Base-by-base conservation (phyloP, 2,329 filamentous ascomycete genomes). In the Chrysoporthe puriensis region DNA sequence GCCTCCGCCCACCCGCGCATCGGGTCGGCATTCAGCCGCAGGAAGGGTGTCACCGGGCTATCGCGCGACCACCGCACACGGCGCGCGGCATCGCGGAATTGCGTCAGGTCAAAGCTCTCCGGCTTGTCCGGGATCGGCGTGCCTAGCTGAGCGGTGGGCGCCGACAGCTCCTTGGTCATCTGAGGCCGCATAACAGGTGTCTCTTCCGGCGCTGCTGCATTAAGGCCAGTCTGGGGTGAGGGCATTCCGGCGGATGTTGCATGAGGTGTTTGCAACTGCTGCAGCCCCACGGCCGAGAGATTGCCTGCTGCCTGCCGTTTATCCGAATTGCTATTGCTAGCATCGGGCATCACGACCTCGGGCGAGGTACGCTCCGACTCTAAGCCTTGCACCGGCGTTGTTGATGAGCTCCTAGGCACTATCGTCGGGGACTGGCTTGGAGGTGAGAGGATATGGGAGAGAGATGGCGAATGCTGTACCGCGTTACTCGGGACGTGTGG, bases 401-500 rank as follows among this genome's bases (percentile, higher is more conserved):
- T 61, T 18, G 69, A 70, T 21, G 66, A 52, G 48, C 66, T 70
- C 14, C 69, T 58, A 9, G 65, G 67, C 9, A 26, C 56, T 61
- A 69, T 57, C 48, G 57, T 43, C 56, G 62, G 54, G 8, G 65
- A 56, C 40, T 65, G 65, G 62, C 66, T 63, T 18, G 65, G 32
- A 2, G 52, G 68, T 16, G 65, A 67, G 1, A 64, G 46, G 16
- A 67, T 64, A 9, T 62, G 67, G 9, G 67, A 63, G 0, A 60
- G 36, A 3, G 64, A 59, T 1, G 67, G 64, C 32, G 67, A 61
- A 8, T 46, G 32, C 32, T 64, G 67, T 7, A 40, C 32, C 40
- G 60, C 18, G 42, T 46, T 21, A 14, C 32, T n/a, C 18, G 54
- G 18, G 32, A 32, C 21, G n/a, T 54, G 50, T 16, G 14, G 11